Percentiles rank a stretch among this genome's conserved stretches.
phyloP scores from a whole-genome alignment of 352 stramenopile species.

The Globisporangium recalcitrans region DNA sequence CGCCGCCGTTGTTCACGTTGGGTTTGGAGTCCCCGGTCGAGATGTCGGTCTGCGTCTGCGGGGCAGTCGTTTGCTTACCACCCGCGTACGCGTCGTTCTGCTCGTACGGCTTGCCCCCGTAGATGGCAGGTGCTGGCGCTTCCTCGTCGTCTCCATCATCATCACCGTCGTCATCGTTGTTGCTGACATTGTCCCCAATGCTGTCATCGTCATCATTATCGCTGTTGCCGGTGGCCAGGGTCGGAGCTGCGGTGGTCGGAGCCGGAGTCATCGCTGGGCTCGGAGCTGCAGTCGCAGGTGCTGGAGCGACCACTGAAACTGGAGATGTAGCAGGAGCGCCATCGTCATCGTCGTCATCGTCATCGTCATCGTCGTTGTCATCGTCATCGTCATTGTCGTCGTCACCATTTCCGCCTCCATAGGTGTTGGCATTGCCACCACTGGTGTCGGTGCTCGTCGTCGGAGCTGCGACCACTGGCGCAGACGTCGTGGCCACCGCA shows the following conservation, averaged over 20 bases:
- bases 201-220: constrained; percentile 1
- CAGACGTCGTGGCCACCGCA: not conserved
- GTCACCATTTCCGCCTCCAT: not conserved
- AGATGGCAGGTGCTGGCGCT: not conserved
- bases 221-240: not conserved
- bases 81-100: constrained; percentile 3
- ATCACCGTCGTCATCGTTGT: not conserved
- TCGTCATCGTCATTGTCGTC: not conserved
- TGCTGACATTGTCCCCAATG: not conserved
- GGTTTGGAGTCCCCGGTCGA: constrained; percentile 15
- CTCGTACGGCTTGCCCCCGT: constrained; percentile 5
- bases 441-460: not conserved
- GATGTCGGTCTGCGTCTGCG: constrained; percentile 7
- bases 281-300: not conserved
- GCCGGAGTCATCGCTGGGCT: constrained; percentile 1
- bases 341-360: not conserved
- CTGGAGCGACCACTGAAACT: not conserved
- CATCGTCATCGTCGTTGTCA: not conserved
- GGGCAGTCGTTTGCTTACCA: constrained; percentile 1
- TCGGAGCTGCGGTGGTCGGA: not conserved
- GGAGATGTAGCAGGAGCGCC: not conserved
- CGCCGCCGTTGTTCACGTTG: constrained; percentile 26
- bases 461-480: not conserved
- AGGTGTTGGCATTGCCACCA: not conserved
- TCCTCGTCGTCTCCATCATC: constrained; percentile 10